Base-by-base conservation (phyloP, 768 basidiomycete species). In the Mycena maculata region DNA sequence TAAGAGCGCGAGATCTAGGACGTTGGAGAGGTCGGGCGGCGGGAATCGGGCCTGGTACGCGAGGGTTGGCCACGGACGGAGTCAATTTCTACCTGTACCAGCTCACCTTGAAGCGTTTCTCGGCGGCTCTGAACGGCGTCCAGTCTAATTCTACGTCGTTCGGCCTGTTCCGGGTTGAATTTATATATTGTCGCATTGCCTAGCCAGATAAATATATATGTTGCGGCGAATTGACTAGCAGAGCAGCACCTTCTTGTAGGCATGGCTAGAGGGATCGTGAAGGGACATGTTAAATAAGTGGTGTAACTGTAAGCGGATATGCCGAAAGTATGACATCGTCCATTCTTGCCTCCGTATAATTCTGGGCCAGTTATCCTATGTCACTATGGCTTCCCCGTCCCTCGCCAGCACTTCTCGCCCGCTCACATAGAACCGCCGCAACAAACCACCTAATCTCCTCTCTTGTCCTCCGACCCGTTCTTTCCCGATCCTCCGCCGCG, bases 361-460 rank as follows among this genome's bases (percentile, higher is more conserved):
- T 62, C 67, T 44, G 36, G 41, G n/a, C 41, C 50, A 54, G 49
- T 42, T 47, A 62, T 56, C 69, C 60, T 58, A 93, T 93, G 92
- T 92, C 91, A 78, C 49, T 93, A 87, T 92, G 91, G 90, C 82
- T 93, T 41, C 91, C 90, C 60, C 88, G 90, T 68, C 77, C 84
- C 15, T 75, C 84, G 30, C 80, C 82, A 50, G 74, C 85, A 41
- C 72, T 84, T 68, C 62, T 85, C 69, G 72, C 81, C 64, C 85
- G 85, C 72, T 77, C 79, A 60, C 76, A 52, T 80, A 78, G 73
- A 75, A 74, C 75, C 71, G 50, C 72, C 69, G 63, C 65, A 69
- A 48, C 76, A 50, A 69, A 74, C 31, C 74, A 76, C 56, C 44
- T 77, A 71, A 68, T 80, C 55, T 60, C 71, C 54, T 62, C 70